phyloP scores from a whole-genome alignment of 495 filamentous ascomycete genomes.

The Lepidopterella palustris region DNA sequence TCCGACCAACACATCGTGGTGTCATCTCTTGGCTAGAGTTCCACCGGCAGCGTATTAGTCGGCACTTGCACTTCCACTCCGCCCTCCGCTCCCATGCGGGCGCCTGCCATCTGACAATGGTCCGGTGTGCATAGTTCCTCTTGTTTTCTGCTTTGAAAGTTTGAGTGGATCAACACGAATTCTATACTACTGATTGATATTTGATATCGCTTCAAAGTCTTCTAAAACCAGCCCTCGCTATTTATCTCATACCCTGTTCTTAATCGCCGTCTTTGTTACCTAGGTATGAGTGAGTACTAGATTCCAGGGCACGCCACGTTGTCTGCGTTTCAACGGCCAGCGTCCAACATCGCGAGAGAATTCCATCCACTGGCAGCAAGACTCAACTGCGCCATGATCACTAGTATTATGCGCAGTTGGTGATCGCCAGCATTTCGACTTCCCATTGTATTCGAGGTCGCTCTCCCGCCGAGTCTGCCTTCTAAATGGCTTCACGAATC shows the following conservation, averaged over 20 bases:
- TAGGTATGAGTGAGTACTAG: background rate
- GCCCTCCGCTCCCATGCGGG: background rate
- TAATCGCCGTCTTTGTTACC: background rate
- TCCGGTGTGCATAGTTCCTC: too few species aligned
- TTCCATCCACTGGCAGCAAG: background rate
- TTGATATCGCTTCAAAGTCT: too few species aligned
- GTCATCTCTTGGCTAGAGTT: too few species aligned
- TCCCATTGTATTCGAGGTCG: background rate
- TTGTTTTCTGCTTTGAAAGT: too few species aligned
- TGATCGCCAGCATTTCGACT: background rate
- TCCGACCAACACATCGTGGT: too few species aligned
- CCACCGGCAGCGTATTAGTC: too few species aligned
- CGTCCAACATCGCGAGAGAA: background rate
- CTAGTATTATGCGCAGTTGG: background rate
- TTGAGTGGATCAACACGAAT: too few species aligned
- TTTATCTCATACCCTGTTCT: too few species aligned
- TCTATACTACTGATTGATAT: too few species aligned
- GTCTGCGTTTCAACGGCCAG: conserved; percentile 4
- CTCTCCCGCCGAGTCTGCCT: background rate
- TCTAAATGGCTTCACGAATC: conserved; percentile 15
- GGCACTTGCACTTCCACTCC: background rate
- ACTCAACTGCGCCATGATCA: background rate
- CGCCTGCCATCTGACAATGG: too few species aligned
- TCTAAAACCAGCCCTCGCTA: too few species aligned
- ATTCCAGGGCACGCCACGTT: background rate